These are phyloP conservation scores for Pseudohyphozyma bogoriensis DNA, from an alignment of 768 basidiomycete species.

Conservation along the genomic window DNA sequence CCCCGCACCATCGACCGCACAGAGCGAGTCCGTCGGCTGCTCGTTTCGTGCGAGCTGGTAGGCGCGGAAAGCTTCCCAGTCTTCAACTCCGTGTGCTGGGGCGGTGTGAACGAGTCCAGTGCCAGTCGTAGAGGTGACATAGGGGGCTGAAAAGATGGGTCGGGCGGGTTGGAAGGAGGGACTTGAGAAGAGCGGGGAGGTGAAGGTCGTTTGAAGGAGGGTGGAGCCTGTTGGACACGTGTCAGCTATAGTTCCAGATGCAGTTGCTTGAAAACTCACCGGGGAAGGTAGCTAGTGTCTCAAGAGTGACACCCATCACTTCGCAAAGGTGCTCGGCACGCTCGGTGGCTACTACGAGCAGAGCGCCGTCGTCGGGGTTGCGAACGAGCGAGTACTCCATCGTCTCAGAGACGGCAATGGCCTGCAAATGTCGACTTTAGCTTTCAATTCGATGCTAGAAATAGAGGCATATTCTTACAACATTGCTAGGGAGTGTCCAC, in stretches of 20 bases:
- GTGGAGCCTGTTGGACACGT: constrained; percentile 43
- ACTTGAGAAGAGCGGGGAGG: constrained; percentile 48
- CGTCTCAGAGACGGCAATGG: constrained; percentile 72
- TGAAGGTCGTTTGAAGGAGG: constrained; percentile 55
- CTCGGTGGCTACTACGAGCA: constrained; percentile 40
- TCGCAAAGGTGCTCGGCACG: constrained; percentile 36
- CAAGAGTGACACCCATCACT: constrained; percentile 33
- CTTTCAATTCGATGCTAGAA: background rate
- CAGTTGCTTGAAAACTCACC: constrained; percentile 32
- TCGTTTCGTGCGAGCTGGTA: constrained; percentile 1
- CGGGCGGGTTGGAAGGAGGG: constrained; percentile 35
- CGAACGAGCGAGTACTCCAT: constrained; percentile 54
- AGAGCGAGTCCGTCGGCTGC: constrained; percentile 47
- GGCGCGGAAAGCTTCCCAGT: constrained; percentile 60
- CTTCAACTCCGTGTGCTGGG: constrained; percentile 87
- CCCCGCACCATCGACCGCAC: constrained; percentile 73
- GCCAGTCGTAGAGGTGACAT: constrained; percentile 79
- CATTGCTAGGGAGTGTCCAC: constrained; percentile 92
- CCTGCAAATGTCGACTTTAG: constrained; percentile 45
- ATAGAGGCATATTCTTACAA: constrained; percentile 48
- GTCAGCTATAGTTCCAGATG: too few relatives aligned
- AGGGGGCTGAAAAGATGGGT: constrained; percentile 53
- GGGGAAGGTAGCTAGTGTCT: constrained; percentile 33
- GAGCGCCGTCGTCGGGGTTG: constrained; percentile 19
- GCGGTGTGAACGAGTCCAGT: constrained; percentile 94